Base-by-base conservation (phyloP, 1,284 basidiomycete genomes). In the Ustilago cynodontis region DNA sequence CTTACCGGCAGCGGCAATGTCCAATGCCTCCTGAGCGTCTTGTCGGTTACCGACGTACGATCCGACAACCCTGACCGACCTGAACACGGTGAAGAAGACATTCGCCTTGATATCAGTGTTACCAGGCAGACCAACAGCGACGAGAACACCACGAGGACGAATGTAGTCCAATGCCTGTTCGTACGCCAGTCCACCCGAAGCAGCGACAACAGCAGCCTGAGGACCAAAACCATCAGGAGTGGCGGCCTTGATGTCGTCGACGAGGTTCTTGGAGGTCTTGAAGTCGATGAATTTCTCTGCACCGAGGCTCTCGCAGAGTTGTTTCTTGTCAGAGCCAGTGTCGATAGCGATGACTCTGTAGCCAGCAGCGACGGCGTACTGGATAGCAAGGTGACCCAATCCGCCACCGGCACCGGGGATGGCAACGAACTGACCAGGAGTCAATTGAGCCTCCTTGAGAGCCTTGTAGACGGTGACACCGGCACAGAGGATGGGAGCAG, bases 401-500 rank as follows among this genome's bases (percentile, higher is more conserved):
- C 88, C 88, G 78, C 88, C 88, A 14, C 93, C 92, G 9, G 92
- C 92, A 57, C 93, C 93, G 28, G 91, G 92, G 74, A 95, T 89
- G 56, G 91, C 92, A 74, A 94, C 88, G 90, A 91, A 94, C 74
- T 95, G 90, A 58, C 93, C 93, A n/a, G 91, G 89, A 31, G 87
- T 88, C 8, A 82, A 59, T 50, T 89, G 87, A 64, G 90, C 90
- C 86, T 92, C 89, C 86, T 93, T 94, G 83, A 95, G 88, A 0
- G 93, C 94, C 80, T 93, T 92, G 86, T 94, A 95, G 56, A 92
- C 91, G 1, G 93, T 93, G 20, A 93, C 87, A 68, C 92, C 93
- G 89, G 77, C 31, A 50, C 93, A 95, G 22, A 94, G 90, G 71
- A 95, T 90, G 10, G 93, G 92, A 6, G 93, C 93, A 26, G 93